A percentile compares a stretch with the other conserved stretches of the same genome.
These are phyloP conservation scores for Moesziomyces sp. DNA, from an alignment of 1,284 basidiomycete species.

Conservation along the genomic window DNA sequence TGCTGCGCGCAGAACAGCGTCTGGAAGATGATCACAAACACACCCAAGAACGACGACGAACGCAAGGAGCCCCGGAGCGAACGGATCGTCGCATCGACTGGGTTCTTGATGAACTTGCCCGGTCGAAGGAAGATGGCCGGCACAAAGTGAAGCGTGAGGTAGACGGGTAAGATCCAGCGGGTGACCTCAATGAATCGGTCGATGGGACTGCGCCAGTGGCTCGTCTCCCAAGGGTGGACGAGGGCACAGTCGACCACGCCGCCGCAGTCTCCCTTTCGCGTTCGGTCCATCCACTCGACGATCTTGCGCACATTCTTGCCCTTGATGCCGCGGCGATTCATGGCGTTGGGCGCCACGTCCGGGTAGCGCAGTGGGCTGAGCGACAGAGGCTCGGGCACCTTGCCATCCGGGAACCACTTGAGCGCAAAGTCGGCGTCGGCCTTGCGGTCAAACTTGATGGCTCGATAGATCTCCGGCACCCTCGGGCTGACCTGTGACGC, in stretches of 20 bases:
- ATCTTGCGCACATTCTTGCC: conserved; percentile 54
- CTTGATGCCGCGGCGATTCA: conserved; percentile 57
- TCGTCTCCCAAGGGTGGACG: conserved; percentile 83
- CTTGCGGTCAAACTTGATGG: conserved; percentile 25
- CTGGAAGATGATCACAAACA: conserved; percentile 89
- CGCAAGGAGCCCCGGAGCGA: conserved; percentile 80
- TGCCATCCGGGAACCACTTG: conserved; percentile 56
- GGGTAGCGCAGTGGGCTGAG: conserved; percentile 51
- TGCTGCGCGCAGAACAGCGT: conserved; percentile 81
- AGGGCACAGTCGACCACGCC: conserved; percentile 62
- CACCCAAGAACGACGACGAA: conserved; percentile 87
- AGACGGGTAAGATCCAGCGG: conserved; percentile 80
- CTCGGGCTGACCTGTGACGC: conserved; percentile 54
- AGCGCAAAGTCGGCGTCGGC: conserved; percentile 32
- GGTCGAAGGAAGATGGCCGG: conserved; percentile 71
- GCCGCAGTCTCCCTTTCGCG: conserved; percentile 39
- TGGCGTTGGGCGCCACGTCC: conserved; percentile 43
- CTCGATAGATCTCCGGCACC: conserved; percentile 27
- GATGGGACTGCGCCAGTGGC: conserved; percentile 76
- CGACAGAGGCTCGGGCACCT: conserved; percentile 57
- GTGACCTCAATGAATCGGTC: conserved; percentile 84
- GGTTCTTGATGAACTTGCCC: conserved; percentile 59
- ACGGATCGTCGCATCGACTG: conserved; percentile 64
- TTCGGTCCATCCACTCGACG: conserved; percentile 54
- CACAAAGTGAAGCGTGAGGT: conserved; percentile 89